These are phyloP conservation scores for Amanita rimosa DNA, from an alignment of 768 basidiomycete species.

Conservation along the genomic window DNA sequence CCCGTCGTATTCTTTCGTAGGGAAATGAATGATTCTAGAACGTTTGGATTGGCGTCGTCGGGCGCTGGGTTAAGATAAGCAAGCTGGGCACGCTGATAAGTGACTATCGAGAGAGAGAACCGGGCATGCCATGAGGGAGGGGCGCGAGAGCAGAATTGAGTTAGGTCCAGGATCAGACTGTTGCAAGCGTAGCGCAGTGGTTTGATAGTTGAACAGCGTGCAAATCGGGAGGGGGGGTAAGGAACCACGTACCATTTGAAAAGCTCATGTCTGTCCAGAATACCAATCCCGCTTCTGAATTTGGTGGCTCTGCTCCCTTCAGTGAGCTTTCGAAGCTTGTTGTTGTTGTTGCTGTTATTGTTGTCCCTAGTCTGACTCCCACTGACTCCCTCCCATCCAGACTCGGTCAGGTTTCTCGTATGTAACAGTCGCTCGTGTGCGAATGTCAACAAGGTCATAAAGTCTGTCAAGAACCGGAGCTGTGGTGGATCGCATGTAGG, in stretches of 20 bases:
- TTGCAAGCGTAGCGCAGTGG: too few species aligned
- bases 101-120: too few species aligned
- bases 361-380: too few species aligned
- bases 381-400: too few species aligned
- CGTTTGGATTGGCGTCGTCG: constrained; percentile 18
- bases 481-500: constrained; percentile 49
- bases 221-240: not conserved
- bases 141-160: constrained; percentile 21
- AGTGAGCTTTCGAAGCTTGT: not conserved
- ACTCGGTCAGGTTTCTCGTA: not conserved
- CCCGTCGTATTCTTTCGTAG: constrained; percentile 39
- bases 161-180: constrained; percentile 25
- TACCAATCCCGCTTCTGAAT: constrained; percentile 7
- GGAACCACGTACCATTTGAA: constrained; percentile 23
- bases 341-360: too few species aligned
- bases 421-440: constrained; percentile 19
- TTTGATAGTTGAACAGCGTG: constrained; percentile 1
- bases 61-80: constrained; percentile 21
- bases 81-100: too few species aligned
- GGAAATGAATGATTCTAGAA: constrained; percentile 35
- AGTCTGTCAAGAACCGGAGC: constrained; percentile 38
- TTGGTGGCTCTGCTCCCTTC: not conserved
- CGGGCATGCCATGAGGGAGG: constrained; percentile 27
- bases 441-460: constrained; percentile 31
- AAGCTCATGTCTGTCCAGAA: constrained; percentile 18